A percentile compares a stretch with the other conserved stretches of the same genome.
phyloP scores from a whole-genome alignment of 371 early-diverging fungal species.

The Pancytospora epiphaga region DNA sequence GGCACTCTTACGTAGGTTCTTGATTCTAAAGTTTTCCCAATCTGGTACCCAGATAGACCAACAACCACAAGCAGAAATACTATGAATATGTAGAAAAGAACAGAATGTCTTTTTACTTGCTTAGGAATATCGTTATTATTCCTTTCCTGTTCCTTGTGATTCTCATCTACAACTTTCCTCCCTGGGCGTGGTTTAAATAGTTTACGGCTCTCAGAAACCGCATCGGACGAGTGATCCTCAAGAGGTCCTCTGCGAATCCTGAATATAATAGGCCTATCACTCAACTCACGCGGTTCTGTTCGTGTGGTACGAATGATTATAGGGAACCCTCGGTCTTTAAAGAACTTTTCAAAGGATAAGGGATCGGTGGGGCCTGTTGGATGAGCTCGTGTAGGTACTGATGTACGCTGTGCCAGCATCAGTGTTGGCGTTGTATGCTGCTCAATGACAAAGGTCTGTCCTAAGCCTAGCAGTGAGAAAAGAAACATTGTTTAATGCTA shows the following conservation, averaged over 20 bases:
- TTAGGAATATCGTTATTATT: not conserved
- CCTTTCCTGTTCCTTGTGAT: not conserved
- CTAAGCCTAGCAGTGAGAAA: not conserved
- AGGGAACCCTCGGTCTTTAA: not conserved
- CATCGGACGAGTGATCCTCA: too few species aligned
- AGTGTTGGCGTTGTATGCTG: not conserved
- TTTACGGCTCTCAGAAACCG: too few species aligned
- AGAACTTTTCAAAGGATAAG: not conserved
- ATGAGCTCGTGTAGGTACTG: not conserved
- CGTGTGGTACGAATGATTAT: not conserved
- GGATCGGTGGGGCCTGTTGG: constrained; percentile 4
- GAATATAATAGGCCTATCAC: too few species aligned
- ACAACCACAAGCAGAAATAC: constrained; percentile 20
- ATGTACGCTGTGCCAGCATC: not conserved
- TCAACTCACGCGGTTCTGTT: too few species aligned
- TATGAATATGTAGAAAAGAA: constrained; percentile 7
- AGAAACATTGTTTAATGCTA: not conserved
- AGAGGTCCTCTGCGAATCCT: too few species aligned
- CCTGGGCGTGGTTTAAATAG: too few species aligned
- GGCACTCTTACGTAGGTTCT: constrained; percentile 51
- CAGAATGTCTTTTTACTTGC: not conserved
- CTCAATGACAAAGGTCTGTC: not conserved
- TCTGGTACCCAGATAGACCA: constrained; percentile 44
- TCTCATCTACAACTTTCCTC: too few species aligned
- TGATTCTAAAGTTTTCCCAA: constrained; percentile 47